phyloP scores from a whole-genome alignment of 495 filamentous ascomycete species.

The Penicillium desertorum region DNA sequence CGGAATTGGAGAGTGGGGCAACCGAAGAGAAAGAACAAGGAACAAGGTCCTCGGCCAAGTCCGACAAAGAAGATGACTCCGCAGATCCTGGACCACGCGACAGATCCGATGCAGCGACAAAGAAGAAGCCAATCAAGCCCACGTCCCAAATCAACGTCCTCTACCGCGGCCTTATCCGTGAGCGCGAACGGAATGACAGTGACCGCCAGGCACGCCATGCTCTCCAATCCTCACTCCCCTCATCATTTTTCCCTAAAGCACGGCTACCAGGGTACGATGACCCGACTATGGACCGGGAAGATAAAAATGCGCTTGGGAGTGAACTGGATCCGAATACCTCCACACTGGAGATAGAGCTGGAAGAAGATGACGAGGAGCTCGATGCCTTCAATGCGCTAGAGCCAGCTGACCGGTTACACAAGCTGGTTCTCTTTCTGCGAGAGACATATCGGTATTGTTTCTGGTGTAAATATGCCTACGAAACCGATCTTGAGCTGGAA shows the following conservation, averaged over 20 bases:
- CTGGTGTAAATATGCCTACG: conserved; percentile 90
- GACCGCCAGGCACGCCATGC: conserved; percentile 66
- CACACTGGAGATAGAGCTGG: conserved; percentile 63
- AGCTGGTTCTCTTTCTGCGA: conserved; percentile 66
- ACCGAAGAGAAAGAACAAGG: conserved; percentile 27
- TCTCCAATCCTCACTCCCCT: conserved; percentile 62
- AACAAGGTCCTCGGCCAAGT: background rate
- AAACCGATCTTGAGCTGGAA: conserved; percentile 61
- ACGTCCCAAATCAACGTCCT: conserved; percentile 69
- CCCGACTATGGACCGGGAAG: conserved; percentile 54
- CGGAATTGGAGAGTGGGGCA: conserved; percentile 35
- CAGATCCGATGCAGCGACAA: conserved; percentile 12
- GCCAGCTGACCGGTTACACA: conserved; percentile 60
- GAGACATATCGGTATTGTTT: conserved; percentile 82
- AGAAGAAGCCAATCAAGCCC: conserved; percentile 43
- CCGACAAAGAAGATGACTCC: background rate
- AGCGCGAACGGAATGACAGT: conserved; percentile 68
- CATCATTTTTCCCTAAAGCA: conserved; percentile 44
- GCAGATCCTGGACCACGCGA: background rate
- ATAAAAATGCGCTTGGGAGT: conserved; percentile 53
- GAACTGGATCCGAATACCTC: conserved; percentile 39
- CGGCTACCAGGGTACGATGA: conserved; percentile 54
- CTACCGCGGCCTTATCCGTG: conserved; percentile 71
- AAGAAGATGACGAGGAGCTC: conserved; percentile 81
- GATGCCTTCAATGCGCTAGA: conserved; percentile 76